These are phyloP conservation scores for Fusarium luffae DNA, from an alignment of 2,329 filamentous ascomycete species.

Conservation along the genomic window DNA sequence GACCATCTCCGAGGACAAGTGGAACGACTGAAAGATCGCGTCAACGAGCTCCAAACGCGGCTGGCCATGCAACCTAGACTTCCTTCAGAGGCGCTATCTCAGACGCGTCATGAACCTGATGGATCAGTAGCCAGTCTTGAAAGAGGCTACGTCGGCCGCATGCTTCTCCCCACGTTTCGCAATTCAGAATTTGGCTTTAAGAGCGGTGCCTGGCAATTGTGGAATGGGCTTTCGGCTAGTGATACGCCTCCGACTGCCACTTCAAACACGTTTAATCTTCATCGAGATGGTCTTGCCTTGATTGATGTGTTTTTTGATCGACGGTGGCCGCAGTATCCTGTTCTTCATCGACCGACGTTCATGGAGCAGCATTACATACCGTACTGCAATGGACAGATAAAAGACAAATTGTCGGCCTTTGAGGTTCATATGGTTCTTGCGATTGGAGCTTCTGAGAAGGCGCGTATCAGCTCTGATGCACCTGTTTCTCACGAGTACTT, in stretches of 20 bases:
- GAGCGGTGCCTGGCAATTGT: conserved; percentile 40
- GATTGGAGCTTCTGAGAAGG: conserved; percentile 38
- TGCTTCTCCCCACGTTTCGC: conserved; percentile 39
- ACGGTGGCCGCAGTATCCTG: conserved; percentile 39
- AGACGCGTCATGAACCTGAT: conserved; percentile 12
- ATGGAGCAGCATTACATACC: conserved; percentile 39
- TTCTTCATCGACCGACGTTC: conserved; percentile 37
- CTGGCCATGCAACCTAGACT: conserved; percentile 9
- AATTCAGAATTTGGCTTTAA: conserved; percentile 33
- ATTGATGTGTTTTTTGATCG: conserved; percentile 39
- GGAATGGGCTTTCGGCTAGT: conserved; percentile 36
- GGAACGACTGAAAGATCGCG: conserved; percentile 25
- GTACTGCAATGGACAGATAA: conserved; percentile 12
- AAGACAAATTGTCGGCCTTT: conserved; percentile 26
- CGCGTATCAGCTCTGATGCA: conserved; percentile 16
- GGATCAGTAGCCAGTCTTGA: conserved; percentile 24
- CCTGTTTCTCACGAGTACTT: conserved; percentile 34
- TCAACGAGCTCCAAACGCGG: conserved; percentile 30
- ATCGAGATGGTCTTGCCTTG: conserved; percentile 28
- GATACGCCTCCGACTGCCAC: conserved; percentile 19
- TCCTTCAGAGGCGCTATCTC: neutral
- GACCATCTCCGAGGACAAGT: conserved; percentile 34
- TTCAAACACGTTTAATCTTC: conserved; percentile 17
- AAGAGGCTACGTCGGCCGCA: conserved; percentile 31
- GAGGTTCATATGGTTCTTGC: conserved; percentile 42